phyloP scores from a whole-genome alignment of 1,284 basidiomycete species.

The Hypsizygus ulmarius region DNA sequence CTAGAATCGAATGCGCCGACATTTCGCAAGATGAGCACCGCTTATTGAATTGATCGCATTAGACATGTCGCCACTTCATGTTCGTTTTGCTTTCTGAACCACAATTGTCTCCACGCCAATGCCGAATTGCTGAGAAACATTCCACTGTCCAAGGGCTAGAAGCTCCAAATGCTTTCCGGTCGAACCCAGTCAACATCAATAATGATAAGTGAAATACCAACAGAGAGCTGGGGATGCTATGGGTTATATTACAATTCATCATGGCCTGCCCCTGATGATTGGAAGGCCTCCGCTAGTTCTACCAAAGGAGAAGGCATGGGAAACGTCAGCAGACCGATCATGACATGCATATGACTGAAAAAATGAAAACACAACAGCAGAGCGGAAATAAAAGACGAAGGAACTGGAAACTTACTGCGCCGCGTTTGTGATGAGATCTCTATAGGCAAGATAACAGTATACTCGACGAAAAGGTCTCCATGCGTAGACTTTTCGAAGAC shows the following conservation, averaged over 20 bases:
- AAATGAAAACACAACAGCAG: not conserved
- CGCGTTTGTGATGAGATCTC: conserved; percentile 63
- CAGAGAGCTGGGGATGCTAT: conserved; percentile 2
- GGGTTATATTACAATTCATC: conserved; percentile 50
- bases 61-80: no score
- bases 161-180: not conserved
- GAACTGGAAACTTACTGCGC: conserved; percentile 52
- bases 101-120: no score
- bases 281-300: conserved; percentile 61
- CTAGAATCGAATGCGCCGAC: no score
- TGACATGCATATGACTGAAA: conserved; percentile 3
- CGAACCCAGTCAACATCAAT: not conserved
- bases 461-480: conserved; percentile 90
- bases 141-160: not conserved
- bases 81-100: no score
- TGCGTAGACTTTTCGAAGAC: conserved; percentile 57
- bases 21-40: no score
- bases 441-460: conserved; percentile 82
- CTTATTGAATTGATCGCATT: no score
- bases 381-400: conserved; percentile 1
- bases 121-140: no score
- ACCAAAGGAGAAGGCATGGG: conserved; percentile 10
- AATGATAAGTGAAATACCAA: conserved; percentile 6
- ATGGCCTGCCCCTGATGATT: conserved; percentile 38
- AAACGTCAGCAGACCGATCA: no score